Evolutionary conservation across 306 rosid genomes (phyloP).

Genomic region (Herpetospermum pedunculosum): DNA sequence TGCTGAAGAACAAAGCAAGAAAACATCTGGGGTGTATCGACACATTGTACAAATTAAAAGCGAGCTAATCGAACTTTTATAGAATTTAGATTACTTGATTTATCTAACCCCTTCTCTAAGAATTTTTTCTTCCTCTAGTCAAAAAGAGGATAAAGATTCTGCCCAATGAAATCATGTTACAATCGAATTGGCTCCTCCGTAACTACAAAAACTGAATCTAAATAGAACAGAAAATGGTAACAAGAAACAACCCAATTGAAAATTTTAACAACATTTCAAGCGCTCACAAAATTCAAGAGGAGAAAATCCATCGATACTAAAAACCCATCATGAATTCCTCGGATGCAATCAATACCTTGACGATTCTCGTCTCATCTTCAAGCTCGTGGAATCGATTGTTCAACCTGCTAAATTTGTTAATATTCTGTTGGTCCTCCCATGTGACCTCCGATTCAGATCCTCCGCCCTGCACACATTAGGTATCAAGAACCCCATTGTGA

Average conservation of each 20-base stretch:
- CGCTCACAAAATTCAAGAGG: neutral
- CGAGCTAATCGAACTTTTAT: neutral
- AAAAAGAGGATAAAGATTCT: neutral
- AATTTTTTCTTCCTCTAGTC: neutral
- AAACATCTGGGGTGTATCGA: neutral
- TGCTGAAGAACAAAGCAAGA: neutral
- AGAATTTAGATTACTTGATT: neutral
- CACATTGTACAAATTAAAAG: neutral
- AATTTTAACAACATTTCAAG: neutral
- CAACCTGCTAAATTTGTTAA: constrained; percentile 82
- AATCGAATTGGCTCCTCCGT: neutral
- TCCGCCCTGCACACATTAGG: constrained; percentile 37
- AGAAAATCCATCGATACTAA: neutral
- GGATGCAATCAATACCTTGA: constrained; percentile 36
- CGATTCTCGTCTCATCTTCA: constrained; percentile 68
- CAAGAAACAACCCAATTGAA: neutral
- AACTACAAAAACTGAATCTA: neutral
- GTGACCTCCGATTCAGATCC: constrained; percentile 81
- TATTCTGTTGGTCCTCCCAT: constrained; percentile 80
- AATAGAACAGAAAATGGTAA: neutral
- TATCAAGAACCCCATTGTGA: neutral
- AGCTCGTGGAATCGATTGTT: constrained; percentile 91
- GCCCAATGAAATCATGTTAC: neutral
- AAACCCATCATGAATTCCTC: neutral
- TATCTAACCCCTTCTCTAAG: neutral